Evolutionary conservation across 257 asterid species (phyloP).

Genomic region (Mentha longifolia): DNA sequence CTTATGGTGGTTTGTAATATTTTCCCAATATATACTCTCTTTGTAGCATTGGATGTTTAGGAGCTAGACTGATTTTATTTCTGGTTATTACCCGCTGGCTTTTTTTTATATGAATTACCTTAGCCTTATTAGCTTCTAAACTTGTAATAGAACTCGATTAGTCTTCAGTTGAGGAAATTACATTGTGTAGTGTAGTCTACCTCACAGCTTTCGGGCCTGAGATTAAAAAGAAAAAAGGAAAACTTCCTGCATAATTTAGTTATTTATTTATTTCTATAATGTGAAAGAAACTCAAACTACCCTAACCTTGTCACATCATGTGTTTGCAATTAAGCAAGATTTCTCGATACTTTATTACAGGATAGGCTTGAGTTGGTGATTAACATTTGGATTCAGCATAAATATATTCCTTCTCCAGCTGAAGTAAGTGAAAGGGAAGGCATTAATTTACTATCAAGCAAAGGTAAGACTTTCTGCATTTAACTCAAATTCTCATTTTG

Average conservation of each 20-base stretch:
- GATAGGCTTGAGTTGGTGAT: slow-evolving; percentile 87
- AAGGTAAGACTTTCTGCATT: slow-evolving; percentile 50
- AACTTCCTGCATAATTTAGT: not conserved
- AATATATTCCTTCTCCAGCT: slow-evolving; percentile 84
- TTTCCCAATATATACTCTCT: not conserved
- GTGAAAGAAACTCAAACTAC: not conserved
- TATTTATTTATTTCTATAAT: not conserved
- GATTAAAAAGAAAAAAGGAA: not conserved
- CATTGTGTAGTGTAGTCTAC: too few relatives aligned
- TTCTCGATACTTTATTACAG: slow-evolving; percentile 47
- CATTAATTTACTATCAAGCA: slow-evolving; percentile 54
- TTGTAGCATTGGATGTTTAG: not conserved
- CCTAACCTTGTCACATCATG: not conserved
- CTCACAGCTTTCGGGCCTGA: not conserved
- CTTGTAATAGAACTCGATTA: too few relatives aligned
- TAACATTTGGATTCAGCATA: slow-evolving; percentile 60
- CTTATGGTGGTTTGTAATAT: not conserved
- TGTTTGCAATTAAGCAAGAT: not conserved
- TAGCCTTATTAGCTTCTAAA: too few relatives aligned
- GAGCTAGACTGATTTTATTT: not conserved
- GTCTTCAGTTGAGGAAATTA: too few relatives aligned
- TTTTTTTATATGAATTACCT: too few relatives aligned
- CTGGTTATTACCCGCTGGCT: not conserved
- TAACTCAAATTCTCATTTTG: slow-evolving; percentile 2
- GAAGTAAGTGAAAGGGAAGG: slow-evolving; percentile 88